Evolutionary conservation across 176 grass and related monocot genomes (phyloP).

Genomic region (Aegilops speltoides): DNA sequence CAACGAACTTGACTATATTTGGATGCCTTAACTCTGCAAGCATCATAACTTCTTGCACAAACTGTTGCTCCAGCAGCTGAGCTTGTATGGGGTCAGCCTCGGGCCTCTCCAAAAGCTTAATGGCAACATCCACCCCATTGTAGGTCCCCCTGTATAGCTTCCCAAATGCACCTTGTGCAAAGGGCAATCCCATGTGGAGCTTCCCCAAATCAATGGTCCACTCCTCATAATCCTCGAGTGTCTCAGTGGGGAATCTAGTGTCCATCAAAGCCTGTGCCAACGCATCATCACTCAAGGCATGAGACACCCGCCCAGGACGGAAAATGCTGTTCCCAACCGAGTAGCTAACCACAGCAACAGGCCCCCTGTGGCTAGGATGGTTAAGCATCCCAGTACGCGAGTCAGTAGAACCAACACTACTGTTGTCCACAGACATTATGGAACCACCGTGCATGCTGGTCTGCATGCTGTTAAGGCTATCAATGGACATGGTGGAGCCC

Average conservation of each 20-base stretch:
- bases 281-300: constrained; percentile 67
- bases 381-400: constrained; percentile 60
- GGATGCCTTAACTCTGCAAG: constrained; percentile 70
- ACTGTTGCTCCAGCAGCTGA: constrained; percentile 72
- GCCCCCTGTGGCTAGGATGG: constrained; percentile 56
- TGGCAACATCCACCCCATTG: constrained; percentile 72
- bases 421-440: constrained; percentile 58
- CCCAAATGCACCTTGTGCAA: constrained; percentile 83
- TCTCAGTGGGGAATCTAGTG: constrained; percentile 51
- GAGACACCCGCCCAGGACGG: constrained; percentile 56
- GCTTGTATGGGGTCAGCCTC: constrained; percentile 57
- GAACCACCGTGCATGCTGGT: constrained; percentile 59
- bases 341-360: constrained; percentile 44
- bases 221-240: constrained; percentile 71
- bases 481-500: constrained; percentile 70
- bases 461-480: constrained; percentile 66
- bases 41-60: constrained; percentile 85
- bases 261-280: constrained; percentile 89
- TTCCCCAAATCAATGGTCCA: constrained; percentile 79
- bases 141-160: constrained; percentile 80
- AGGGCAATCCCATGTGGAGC: constrained; percentile 65
- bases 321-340: constrained; percentile 64
- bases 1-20: constrained; percentile 75
- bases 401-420: constrained; percentile 61
- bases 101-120: constrained; percentile 79